Base-by-base conservation (phyloP, 2,329 filamentous ascomycete genomes). In the Dendryphion nanum region DNA sequence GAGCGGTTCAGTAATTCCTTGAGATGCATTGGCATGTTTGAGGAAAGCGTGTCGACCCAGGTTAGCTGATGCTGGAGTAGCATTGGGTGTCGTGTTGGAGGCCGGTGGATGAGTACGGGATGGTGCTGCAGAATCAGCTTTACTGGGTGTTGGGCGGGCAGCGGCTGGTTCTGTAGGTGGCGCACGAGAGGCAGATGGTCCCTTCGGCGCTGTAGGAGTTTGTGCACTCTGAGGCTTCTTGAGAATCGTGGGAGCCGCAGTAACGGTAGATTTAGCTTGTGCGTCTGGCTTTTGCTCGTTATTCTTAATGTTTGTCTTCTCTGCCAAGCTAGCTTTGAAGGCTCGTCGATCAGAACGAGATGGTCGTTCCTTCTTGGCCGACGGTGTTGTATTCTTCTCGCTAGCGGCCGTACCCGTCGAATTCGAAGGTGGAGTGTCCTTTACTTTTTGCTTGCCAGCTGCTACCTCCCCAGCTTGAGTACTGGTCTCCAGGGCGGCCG, bases 1-100 rank as follows among this genome's bases (percentile, higher is more conserved):
- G 0, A 89, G 68, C 0, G 83, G 71, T 58, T 96, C 91, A 0
- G 89, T 96, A 32, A 96, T 86, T 12, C 91, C 91, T 60, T 96
- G 91, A 0, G 89, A 93, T 8, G 88, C 81, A 59, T 94, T 95
- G 33, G 72, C 72, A 45, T 76, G 72, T 46, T 76, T 76, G 38
- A 76, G 61, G 55, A 75, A 76, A 12, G 71, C 72, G 50, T 86
- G 83, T 13, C 77, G 71, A 41, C 64, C 58, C 17, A 68, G 62
- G 8, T 57, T 45, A 19, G 59, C 51, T 37, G 66, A 55, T 6
- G 47, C 30, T 24, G 51, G 38, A 19, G 40, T 24, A 18, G 50
- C 42, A 7, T 50, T 6, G 5, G 21, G 33, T 12, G 31, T 30
- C 7, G 38, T 29, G 18, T 55, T 50, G 19, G 47, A 33, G 34